phyloP scores from a whole-genome alignment of 2,329 filamentous ascomycete species.

The Scedosporium boydii region DNA sequence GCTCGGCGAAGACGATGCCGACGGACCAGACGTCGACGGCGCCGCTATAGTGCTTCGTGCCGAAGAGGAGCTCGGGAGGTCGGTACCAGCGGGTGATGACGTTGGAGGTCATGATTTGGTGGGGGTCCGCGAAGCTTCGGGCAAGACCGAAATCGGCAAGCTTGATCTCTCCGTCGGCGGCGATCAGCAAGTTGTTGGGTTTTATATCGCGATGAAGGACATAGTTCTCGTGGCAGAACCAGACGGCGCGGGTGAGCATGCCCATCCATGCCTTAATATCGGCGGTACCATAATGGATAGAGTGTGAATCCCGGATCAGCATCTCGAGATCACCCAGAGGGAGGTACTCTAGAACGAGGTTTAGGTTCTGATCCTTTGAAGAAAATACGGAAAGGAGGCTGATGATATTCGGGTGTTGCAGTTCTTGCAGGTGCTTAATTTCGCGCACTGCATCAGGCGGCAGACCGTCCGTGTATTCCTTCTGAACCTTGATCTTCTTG shows the following conservation, averaged over 20 bases:
- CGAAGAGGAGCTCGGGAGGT: conserved; percentile 87
- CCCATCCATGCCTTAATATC: conserved; percentile 99
- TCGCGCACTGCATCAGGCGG: conserved; percentile 92
- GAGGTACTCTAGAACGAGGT: conserved; percentile 87
- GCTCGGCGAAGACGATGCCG: conserved; percentile 85
- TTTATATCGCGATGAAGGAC: conserved; percentile 97
- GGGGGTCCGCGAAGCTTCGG: conserved; percentile 79
- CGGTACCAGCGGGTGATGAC: conserved; percentile 98
- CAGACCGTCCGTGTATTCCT: conserved; percentile 83
- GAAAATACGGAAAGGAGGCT: conserved; percentile 86
- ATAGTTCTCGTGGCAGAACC: conserved; percentile 94
- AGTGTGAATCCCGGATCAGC: conserved; percentile 75
- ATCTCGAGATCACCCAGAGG: conserved; percentile 92
- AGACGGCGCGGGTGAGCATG: conserved; percentile 86
- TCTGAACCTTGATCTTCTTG: conserved; percentile 84
- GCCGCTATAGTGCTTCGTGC: conserved; percentile 78
- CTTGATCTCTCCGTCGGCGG: conserved; percentile 86
- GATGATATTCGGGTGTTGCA: conserved; percentile 93
- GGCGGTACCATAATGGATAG: conserved; percentile 70
- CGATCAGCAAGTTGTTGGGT: conserved; percentile 94
- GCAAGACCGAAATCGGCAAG: conserved; percentile 97
- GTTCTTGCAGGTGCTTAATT: conserved; percentile 89
- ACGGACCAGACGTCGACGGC: conserved; percentile 93
- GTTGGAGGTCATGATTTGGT: conserved; percentile 79
- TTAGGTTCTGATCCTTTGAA: conserved; percentile 92